Evolutionary conservation across 169 alveolate species (phyloP).

Genomic region (Plasmodium ovale): DNA sequence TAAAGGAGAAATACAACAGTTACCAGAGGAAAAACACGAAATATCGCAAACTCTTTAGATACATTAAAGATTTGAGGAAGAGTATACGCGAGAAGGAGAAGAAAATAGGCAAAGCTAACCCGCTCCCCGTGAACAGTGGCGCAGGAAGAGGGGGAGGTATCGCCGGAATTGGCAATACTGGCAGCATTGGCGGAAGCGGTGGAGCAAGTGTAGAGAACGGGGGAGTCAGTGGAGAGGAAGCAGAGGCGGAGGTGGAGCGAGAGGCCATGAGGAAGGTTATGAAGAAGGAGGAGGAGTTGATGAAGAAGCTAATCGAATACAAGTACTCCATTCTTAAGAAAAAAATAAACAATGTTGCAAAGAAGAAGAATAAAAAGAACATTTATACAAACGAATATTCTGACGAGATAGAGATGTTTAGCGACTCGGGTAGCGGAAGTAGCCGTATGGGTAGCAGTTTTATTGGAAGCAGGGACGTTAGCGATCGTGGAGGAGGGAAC

Average conservation of each 20-base stretch:
- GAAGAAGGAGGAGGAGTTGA: constrained; percentile 32
- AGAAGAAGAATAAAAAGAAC: constrained; percentile 40
- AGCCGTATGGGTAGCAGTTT: not conserved
- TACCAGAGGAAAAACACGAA: constrained; percentile 42
- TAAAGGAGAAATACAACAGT: constrained; percentile 39
- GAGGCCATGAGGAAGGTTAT: constrained; percentile 4
- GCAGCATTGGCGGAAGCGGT: not conserved
- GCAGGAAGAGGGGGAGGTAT: not conserved
- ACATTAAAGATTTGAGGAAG: constrained; percentile 33
- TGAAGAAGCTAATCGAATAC: constrained; percentile 54
- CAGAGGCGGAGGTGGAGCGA: not conserved
- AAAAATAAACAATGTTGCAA: constrained; percentile 25
- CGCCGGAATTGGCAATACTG: not conserved
- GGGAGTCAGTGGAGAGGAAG: not conserved
- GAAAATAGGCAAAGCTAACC: constrained; percentile 5
- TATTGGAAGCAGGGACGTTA: not conserved
- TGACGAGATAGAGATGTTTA: constrained; percentile 65
- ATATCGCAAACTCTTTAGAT: constrained; percentile 28
- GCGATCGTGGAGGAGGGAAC: not conserved
- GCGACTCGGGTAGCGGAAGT: constrained; percentile 15
- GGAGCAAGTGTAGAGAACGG: not conserved
- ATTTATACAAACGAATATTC: constrained; percentile 47
- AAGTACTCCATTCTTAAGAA: constrained; percentile 39
- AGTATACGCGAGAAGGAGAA: constrained; percentile 3
- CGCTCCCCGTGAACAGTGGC: not conserved